A percentile compares a stretch with the other conserved stretches of the same genome.
Conservation (phyloP, 495 filamentous ascomycete species). For the Hypoxylon rickii region DNA sequence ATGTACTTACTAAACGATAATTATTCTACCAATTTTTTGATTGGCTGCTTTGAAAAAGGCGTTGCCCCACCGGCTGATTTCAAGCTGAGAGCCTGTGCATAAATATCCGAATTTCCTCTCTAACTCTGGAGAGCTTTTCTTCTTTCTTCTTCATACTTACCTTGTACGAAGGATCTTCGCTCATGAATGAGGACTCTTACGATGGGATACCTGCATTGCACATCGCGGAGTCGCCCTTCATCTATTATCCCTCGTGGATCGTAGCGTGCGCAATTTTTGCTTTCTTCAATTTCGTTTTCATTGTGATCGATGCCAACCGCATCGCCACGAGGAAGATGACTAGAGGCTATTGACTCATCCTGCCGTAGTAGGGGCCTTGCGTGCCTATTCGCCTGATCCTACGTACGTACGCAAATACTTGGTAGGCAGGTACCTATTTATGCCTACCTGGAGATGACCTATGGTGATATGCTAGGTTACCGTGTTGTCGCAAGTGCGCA, state of each 20-base stretch:
- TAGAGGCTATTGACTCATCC: no score
- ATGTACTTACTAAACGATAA: background rate
- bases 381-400: no score
- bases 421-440: no score
- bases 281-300: constrained; percentile 25
- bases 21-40: background rate
- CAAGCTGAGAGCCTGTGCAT: background rate
- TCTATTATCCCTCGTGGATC: constrained; percentile 72
- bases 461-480: no score
- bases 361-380: no score
- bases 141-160: constrained; percentile 72
- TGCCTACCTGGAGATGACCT: no score
- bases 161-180: constrained; percentile 65
- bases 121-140: background rate
- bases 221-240: constrained; percentile 69
- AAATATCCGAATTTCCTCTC: background rate
- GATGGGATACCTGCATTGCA: constrained; percentile 76
- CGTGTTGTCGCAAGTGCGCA: no score
- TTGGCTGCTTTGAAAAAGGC: background rate
- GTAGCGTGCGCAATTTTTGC: constrained; percentile 49
- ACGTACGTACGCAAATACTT: no score
- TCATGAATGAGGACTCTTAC: constrained; percentile 65
- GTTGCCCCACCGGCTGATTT: background rate
- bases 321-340: constrained; percentile 22
- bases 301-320: constrained; percentile 21